phyloP scores from a whole-genome alignment of 148 eudicot species.

The Rhododendron vialii region DNA sequence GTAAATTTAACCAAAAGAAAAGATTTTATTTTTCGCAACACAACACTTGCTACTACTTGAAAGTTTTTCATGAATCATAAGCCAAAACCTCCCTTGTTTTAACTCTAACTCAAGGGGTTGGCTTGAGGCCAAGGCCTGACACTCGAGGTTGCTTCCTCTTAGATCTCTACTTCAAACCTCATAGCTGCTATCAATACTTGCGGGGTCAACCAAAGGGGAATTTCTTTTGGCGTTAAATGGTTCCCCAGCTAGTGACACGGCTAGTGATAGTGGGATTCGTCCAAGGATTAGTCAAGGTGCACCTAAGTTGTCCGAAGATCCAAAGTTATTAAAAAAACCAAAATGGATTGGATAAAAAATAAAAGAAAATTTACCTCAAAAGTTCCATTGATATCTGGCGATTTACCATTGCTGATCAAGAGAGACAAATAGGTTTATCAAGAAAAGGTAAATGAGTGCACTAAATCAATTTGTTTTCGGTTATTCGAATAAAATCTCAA shows the following conservation, averaged over 20 bases:
- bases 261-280: not conserved
- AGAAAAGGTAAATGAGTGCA: not conserved
- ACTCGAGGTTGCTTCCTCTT: not conserved
- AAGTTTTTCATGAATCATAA: not conserved
- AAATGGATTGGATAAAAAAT: not conserved
- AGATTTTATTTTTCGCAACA: not conserved
- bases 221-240: no score
- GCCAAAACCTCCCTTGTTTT: not conserved
- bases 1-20: not conserved
- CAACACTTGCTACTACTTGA: not conserved
- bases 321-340: not conserved
- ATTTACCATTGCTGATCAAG: constrained; percentile 13
- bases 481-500: not conserved
- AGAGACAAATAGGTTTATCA: not conserved
- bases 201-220: no score
- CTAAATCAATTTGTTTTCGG: not conserved
- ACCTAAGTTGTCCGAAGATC: not conserved
- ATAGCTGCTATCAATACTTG: no score
- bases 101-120: not conserved
- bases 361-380: constrained; percentile 5
- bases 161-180: no score
- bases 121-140: not conserved
- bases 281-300: not conserved
- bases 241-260: no score
- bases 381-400: constrained; percentile 18